Conservation (phyloP, 2,329 filamentous ascomycete genomes). For the Penicillium sp. region DNA sequence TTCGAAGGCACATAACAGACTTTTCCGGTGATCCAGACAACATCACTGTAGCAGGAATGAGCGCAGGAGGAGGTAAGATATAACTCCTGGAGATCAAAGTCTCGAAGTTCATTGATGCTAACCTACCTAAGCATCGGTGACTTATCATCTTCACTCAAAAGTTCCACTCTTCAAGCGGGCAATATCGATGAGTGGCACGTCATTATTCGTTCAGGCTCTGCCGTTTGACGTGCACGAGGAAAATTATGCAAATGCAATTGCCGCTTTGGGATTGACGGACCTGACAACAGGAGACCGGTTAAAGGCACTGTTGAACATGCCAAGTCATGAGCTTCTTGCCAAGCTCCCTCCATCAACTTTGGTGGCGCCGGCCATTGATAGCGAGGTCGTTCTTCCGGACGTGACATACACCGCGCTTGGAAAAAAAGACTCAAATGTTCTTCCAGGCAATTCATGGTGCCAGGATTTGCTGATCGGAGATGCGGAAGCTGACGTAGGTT, state of each 20-base stretch:
- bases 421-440: slow-evolving; percentile 25
- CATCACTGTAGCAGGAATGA: slow-evolving; percentile 48
- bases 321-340: slow-evolving; percentile 42
- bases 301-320: slow-evolving; percentile 40
- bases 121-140: slow-evolving; percentile 27
- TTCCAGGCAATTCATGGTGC: slow-evolving; percentile 48
- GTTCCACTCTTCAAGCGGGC: slow-evolving; percentile 43
- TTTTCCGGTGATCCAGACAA: slow-evolving; percentile 44
- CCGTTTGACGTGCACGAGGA: slow-evolving; percentile 41
- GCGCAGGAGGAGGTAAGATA: slow-evolving; percentile 44
- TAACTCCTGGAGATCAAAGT: slow-evolving; percentile 5
- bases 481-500: slow-evolving; percentile 47
- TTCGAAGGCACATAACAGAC: slow-evolving; percentile 39
- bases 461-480: slow-evolving; percentile 50
- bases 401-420: slow-evolving; percentile 24
- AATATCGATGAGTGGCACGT: slow-evolving; percentile 45
- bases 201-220: slow-evolving; percentile 43
- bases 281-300: slow-evolving; percentile 42
- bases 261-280: slow-evolving; percentile 40
- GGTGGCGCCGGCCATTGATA: slow-evolving; percentile 43
- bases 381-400: slow-evolving; percentile 38
- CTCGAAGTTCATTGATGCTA: slow-evolving; percentile 1
- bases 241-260: slow-evolving; percentile 42
- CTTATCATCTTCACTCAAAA: slow-evolving; percentile 36
- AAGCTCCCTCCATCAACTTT: slow-evolving; percentile 38